phyloP scores from a whole-genome alignment of 2,329 filamentous ascomycete genomes.

The Ceratocystis cubensis region DNA sequence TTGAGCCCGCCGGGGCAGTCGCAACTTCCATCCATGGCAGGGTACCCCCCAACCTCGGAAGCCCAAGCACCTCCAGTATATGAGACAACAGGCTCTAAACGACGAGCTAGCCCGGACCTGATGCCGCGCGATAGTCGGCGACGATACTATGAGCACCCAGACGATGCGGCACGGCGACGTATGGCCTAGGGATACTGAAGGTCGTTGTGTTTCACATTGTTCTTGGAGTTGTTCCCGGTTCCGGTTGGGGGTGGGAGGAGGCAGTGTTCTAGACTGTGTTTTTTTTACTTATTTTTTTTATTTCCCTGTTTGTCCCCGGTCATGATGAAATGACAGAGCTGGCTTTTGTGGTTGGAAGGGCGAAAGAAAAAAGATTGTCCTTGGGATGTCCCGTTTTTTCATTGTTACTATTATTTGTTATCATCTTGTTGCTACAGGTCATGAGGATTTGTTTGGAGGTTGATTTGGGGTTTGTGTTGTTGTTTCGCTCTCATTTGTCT shows the following conservation, averaged over 20 bases:
- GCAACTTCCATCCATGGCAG: conserved; percentile 28
- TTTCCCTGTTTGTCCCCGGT: neutral
- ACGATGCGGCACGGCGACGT: conserved; percentile 16
- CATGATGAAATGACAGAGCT: conserved; percentile 3
- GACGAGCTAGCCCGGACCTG: conserved; percentile 39
- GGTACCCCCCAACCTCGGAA: conserved; percentile 26
- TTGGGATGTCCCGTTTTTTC: neutral
- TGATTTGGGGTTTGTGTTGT: neutral
- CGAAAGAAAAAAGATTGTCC: neutral
- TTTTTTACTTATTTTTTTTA: conserved; percentile 8
- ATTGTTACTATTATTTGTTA: conserved; percentile 1
- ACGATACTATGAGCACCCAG: conserved; percentile 19
- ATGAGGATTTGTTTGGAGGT: too few relatives aligned
- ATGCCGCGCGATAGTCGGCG: conserved; percentile 33
- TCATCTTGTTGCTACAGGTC: neutral
- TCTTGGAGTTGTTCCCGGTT: neutral
- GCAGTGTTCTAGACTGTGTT: conserved; percentile 2
- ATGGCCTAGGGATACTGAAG: conserved; percentile 16
- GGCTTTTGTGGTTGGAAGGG: neutral
- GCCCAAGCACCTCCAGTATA: conserved; percentile 26
- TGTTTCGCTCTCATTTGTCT: neutral
- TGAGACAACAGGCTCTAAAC: conserved; percentile 37
- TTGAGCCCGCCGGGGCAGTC: conserved; percentile 32
- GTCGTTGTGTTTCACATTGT: neutral
- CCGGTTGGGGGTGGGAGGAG: neutral